A percentile compares a stretch with the other conserved stretches of the same genome.
Conservation (phyloP, 176 grass and related monocot species). For the Aegilops bicornis region DNA sequence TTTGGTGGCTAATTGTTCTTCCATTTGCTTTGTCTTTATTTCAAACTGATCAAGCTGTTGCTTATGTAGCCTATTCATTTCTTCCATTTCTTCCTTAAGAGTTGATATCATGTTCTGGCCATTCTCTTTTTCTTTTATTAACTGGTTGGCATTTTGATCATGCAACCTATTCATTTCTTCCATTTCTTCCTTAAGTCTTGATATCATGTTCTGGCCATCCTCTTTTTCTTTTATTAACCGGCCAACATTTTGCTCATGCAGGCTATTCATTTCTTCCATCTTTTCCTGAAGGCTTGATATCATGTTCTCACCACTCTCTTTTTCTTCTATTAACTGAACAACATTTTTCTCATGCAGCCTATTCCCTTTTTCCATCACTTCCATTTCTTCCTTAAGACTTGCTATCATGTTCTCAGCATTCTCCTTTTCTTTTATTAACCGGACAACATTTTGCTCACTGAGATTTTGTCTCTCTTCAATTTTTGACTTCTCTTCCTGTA, state of each 20-base stretch:
- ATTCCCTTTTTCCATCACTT: slow-evolving; percentile 66
- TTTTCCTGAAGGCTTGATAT: slow-evolving; percentile 56
- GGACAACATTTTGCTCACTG: slow-evolving; percentile 47
- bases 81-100: slow-evolving; percentile 56
- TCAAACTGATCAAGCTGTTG: slow-evolving; percentile 48
- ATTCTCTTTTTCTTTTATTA: slow-evolving; percentile 50
- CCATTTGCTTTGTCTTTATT: slow-evolving; percentile 51
- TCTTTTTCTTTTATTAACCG: slow-evolving; percentile 45
- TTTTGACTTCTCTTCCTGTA: slow-evolving; percentile 66
- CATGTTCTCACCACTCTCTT: slow-evolving; percentile 50
- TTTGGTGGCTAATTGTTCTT: slow-evolving; percentile 48
- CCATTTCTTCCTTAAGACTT: slow-evolving; percentile 60
- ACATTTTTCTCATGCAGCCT: slow-evolving; percentile 56
- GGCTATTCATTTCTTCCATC: slow-evolving; percentile 54
- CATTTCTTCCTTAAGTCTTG: slow-evolving; percentile 54
- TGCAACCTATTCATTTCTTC: slow-evolving; percentile 51
- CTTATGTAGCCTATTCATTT: slow-evolving; percentile 46
- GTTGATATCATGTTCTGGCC: slow-evolving; percentile 29
- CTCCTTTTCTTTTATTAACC: slow-evolving; percentile 60
- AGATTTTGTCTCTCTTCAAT: slow-evolving; percentile 72
- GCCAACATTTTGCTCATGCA: slow-evolving; percentile 38
- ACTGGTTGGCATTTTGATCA: slow-evolving; percentile 33
- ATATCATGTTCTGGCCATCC: slow-evolving; percentile 41
- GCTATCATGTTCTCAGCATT: slow-evolving; percentile 47
- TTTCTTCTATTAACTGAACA: slow-evolving; percentile 54